Evolutionary conservation across 2,329 filamentous ascomycete species (phyloP), one percentile per base, ranked within the genome.

Genomic region (Juglanconis sp.): DNA sequence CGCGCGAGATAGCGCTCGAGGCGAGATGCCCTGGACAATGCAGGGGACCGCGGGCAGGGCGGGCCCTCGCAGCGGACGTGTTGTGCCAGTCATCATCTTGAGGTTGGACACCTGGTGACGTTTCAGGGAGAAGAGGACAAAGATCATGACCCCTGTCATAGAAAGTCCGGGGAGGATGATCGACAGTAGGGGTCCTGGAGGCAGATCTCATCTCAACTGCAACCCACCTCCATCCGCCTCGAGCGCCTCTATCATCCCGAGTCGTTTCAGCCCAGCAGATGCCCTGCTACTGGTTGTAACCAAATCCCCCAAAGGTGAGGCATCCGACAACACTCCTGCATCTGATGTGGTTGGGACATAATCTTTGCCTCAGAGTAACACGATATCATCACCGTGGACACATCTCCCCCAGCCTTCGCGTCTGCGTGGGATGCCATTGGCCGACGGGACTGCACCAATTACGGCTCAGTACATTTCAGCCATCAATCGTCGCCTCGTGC

Each of bases 401-500:
- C 35, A 38, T 38, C 35, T 10, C 50, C 35, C 13, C 40, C 57
- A 57, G 61, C 53, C 53, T 55, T 63, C 61, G 61, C 57, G 46
- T 60, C 47, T 7, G 42, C 5, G 47, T 24, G 44, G 10, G 3
- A 17, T 57, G 38, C 44, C 57, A 63, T 61, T 63, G 57, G 61
- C 54, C 46, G 44, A 36, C 11, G 32, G 24, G 9, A 24, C 9
- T 38, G 50, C 44, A 31, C 24, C 48, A 55, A 63, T 61, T 57
- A 55, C 61, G 57, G 61, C 31, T 63, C 44, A 54, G 46, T 56
- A 60, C 61, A 57, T 53, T 46, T 54, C 53, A 57, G 54, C 51
- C 57, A 61, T 48, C 34, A 51, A 54, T 48, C 31, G 5, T 54
- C 34, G 32, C 44, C 32, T 30, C 48, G 61, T 63, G 40, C 46